Base-by-base conservation (phyloP, 345 rosid genomes). In the Hirschfeldia incana region DNA sequence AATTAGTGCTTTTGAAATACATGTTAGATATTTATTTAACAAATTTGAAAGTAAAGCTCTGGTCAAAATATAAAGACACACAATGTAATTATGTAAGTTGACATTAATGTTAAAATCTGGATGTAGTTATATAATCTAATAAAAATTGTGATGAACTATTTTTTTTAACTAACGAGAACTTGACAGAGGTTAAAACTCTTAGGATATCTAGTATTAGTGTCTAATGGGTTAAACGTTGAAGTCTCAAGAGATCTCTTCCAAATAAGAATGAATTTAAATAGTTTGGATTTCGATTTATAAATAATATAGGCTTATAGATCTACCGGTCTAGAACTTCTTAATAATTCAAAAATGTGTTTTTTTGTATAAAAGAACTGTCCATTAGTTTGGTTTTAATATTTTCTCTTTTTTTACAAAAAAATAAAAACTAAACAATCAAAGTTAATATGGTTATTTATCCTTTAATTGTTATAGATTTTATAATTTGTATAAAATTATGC, bases 61-160 rank as follows among this genome's bases (percentile, higher is more conserved):
- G 8, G 29, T 74, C 57, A 74, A 65, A 26, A 53, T 74, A 10
- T 64, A 11, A 64, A 51, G 28, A 13, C 37, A 66, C 30, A 17
- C 44, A 62, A 8, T 44, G 30, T 29, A 13, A 9, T n/a, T 5
- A 8, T 44, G 30, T 29, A 13, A 9, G 27, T 5, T 39, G 27
- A 10, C 4, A 30, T 0, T 32, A 4, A 2, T 46, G 15, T 74
- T 21, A 21, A 46, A 33, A 12, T 11, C 6, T 8, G n/a, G 3
- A 7, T 5, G n/a, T 61, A 32, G 5, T 10, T 63, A 11, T 17
- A 30, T 64, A 32, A 63, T 63, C 69, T n/a, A 8, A 58, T 8
- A 3, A 58, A 58, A 58, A 26, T 46, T 11, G 15, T 46, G 6
- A 13, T 46, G 13, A 46, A 46, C 55, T 13, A 13, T 4, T 46